Conservation (phyloP, 169 alveolate genomes). For the Eimeria maxima region DNA sequence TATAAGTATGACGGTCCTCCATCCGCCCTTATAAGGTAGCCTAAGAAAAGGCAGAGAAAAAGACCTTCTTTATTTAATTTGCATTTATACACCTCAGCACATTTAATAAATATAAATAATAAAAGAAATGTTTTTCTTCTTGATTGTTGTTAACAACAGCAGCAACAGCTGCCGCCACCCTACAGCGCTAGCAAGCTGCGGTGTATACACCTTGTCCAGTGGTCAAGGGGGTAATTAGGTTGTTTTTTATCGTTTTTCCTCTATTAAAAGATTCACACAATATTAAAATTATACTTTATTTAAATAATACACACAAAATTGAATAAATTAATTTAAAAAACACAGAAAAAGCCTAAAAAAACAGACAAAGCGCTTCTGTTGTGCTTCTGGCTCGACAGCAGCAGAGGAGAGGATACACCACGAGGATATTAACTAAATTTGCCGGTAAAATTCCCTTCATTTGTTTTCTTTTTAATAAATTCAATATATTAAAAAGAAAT, state of each 20-base stretch:
- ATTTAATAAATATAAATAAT: neutral
- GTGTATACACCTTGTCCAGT: slow-evolving; percentile 9
- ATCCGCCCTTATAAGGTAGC: too few species aligned
- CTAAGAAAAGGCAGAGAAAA: too few species aligned
- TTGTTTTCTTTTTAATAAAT: neutral
- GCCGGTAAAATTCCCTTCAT: too few species aligned
- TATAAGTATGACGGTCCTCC: too few species aligned
- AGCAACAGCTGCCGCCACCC: neutral
- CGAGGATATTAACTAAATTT: too few species aligned
- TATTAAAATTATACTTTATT: neutral
- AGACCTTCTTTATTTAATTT: too few species aligned
- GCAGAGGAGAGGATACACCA: too few species aligned
- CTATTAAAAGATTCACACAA: neutral
- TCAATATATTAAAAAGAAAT: neutral
- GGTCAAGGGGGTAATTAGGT: neutral
- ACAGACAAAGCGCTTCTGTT: neutral
- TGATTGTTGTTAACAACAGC: neutral
- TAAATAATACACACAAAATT: neutral
- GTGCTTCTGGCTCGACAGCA: neutral
- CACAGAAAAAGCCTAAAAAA: neutral
- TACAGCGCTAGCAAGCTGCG: slow-evolving; percentile 16
- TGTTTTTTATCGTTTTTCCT: neutral
- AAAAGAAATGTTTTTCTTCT: neutral
- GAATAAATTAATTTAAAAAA: neutral
- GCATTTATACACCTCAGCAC: too few species aligned